These are phyloP conservation scores for Silene latifolia DNA, from an alignment of 148 eudicot genomes.

Conservation along the genomic window DNA sequence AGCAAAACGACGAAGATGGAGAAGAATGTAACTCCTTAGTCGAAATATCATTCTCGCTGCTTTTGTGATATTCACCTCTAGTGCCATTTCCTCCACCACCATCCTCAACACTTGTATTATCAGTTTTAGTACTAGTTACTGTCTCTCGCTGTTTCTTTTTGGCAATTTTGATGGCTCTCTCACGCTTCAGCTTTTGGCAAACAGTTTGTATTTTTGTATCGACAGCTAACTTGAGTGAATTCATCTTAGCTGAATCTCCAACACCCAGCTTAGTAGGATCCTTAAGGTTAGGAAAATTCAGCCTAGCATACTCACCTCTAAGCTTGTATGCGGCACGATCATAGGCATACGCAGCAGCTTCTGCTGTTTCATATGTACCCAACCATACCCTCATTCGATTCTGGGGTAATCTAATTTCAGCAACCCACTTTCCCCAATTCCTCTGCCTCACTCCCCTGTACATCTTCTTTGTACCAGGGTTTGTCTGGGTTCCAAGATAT, in stretches of 20 bases:
- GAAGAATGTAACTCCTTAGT: constrained; percentile 27
- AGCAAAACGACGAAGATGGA: constrained; percentile 33
- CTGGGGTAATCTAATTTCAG: constrained; percentile 91
- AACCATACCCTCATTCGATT: constrained; percentile 92
- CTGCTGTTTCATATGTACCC: constrained; percentile 85
- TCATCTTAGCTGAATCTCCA: constrained; percentile 45
- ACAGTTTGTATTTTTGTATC: constrained; percentile 82
- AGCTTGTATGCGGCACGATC: constrained; percentile 92
- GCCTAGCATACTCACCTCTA: constrained; percentile 78
- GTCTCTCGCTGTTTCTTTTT: constrained; percentile 33
- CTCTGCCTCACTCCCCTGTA: constrained; percentile 97
- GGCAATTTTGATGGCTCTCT: constrained; percentile 43
- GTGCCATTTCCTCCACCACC: neutral
- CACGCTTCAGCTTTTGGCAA: constrained; percentile 55
- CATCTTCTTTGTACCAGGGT: constrained; percentile 46
- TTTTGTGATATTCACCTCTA: neutral
- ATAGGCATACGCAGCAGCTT: constrained; percentile 96
- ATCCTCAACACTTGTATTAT: neutral
- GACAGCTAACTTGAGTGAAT: constrained; percentile 54
- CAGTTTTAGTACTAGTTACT: neutral
- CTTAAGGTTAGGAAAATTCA: constrained; percentile 69
- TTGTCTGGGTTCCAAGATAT: neutral
- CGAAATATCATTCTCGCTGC: constrained; percentile 21
- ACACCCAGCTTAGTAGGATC: constrained; percentile 51
- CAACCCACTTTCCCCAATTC: constrained; percentile 99